A percentile compares a stretch with the other conserved stretches of the same genome.
phyloP scores from a whole-genome alignment of 352 stramenopile species.

The Globisporangium recalcitrans region DNA sequence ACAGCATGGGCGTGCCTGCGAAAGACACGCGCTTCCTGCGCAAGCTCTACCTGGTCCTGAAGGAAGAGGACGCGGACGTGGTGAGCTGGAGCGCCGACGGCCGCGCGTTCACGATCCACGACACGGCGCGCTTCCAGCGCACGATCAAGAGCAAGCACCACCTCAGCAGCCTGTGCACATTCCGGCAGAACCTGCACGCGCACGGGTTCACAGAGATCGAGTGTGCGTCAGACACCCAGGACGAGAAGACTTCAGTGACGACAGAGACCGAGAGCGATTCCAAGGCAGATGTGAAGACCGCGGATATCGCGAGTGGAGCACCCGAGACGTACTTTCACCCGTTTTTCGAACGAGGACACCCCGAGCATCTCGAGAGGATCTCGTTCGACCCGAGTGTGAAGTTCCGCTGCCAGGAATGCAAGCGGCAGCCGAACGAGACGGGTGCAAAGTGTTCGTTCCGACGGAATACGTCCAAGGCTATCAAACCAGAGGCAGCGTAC shows the following conservation, averaged over 20 bases:
- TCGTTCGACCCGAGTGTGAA: conserved; percentile 12
- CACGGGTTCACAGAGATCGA: conserved; percentile 5
- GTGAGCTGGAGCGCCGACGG: conserved; percentile 9
- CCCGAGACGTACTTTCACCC: conserved; percentile 11
- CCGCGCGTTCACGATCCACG: conserved; percentile 6
- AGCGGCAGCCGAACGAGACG: conserved; percentile 9
- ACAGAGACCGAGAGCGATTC: background rate
- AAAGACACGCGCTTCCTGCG: conserved; percentile 13
- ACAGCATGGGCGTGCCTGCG: background rate
- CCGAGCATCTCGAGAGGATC: conserved; percentile 9
- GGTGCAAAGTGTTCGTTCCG: conserved; percentile 9
- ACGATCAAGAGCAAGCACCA: conserved; percentile 11
- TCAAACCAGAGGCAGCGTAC: background rate
- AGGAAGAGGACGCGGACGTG: conserved; percentile 4
- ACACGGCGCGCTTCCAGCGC: conserved; percentile 11
- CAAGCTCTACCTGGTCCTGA: conserved; percentile 11
- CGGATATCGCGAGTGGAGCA: background rate
- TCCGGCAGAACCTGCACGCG: conserved; percentile 8
- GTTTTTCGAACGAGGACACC: conserved; percentile 6
- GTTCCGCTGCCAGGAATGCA: conserved; percentile 12
- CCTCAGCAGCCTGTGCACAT: conserved; percentile 10
- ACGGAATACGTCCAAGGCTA: background rate
- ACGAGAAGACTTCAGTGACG: background rate
- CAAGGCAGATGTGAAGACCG: conserved; percentile 3
- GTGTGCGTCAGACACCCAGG: no score